Base-by-base conservation (phyloP, 306 rosid species). In the Vigna mungo region DNA sequence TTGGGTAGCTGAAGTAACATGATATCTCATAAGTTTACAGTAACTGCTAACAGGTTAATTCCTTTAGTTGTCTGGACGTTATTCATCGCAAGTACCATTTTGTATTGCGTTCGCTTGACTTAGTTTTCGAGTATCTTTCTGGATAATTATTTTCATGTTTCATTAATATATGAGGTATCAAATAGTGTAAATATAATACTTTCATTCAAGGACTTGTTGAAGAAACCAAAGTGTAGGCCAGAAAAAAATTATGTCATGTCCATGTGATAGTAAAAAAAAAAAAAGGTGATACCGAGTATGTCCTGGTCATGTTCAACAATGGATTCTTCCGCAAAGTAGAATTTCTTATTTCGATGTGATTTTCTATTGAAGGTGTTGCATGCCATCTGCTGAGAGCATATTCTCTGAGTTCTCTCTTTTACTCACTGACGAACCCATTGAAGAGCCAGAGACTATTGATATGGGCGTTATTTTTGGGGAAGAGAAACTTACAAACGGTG, bases 51-150 rank as follows among this genome's bases (percentile, higher is more conserved):
- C 66, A 69, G 30, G 53, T 41, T 61, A 13, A 41, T 68, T 75
- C 67, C 6, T 72, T 58, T n/a, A 62, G 62, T 51, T 44, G 34
- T 34, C 75, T 69, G 49, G 74, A 74, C 53, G 74, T 36, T 21
- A 18, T n/a, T 58, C 41, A 60, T 69, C 17, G 3, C 61, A 61
- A 61, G 9, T 32, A 59, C 68, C 32, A 14, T 73, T 60, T 9
- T 32, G 30, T 68, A 21, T 18, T 14, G 68, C 52, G 68, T 52
- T 17, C 43, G 20, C 61, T 30, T n/a, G 27, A 43, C 36, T 64
- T 58, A 74, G 63, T 30, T 54, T 8, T 48, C 14, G 3, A 74
- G 46, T 37, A 37, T 54, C 21, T 23, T 37, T 16, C 18, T 60
- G 15, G 13, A 68, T 78, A 59, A 11, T 73, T 49, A 18, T 60